Evolutionary conservation across 352 stramenopile species (phyloP).

Genomic region (Phytophthora fragariaefolia): DNA sequence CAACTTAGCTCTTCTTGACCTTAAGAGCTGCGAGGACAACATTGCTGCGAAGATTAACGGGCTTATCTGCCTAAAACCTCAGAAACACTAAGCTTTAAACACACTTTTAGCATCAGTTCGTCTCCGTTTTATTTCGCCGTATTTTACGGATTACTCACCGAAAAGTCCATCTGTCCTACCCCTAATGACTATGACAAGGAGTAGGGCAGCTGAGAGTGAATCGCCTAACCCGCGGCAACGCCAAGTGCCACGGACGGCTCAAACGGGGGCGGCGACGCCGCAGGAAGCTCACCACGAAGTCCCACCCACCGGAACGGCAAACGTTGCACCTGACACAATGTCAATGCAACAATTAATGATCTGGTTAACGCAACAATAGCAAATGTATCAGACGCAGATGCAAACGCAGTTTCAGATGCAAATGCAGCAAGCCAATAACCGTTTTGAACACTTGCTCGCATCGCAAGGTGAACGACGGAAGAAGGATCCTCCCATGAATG

Average conservation of each 20-base stretch:
- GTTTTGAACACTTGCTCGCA: not conserved
- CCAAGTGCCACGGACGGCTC: slow-evolving; percentile 6
- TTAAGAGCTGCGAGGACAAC: slow-evolving; percentile 1
- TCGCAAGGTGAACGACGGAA: not conserved
- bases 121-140: not conserved
- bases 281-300: not conserved
- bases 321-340: not conserved
- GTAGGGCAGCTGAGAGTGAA: slow-evolving; percentile 4
- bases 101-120: not conserved
- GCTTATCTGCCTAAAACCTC: slow-evolving; percentile 3
- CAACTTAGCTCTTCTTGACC: not conserved
- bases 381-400: slow-evolving; percentile 8
- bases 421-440: slow-evolving; percentile 1
- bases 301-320: not conserved
- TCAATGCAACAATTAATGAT: not conserved
- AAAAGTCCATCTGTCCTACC: slow-evolving; percentile 1
- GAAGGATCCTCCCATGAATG: slow-evolving; percentile 16
- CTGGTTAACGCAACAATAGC: slow-evolving; percentile 5
- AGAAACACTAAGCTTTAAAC: not conserved
- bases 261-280: not conserved
- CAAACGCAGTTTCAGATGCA: slow-evolving; percentile 8
- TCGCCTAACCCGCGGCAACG: slow-evolving; percentile 4
- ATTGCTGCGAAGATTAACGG: slow-evolving; percentile 1
- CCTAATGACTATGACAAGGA: slow-evolving; percentile 1
- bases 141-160: not conserved